Evolutionary conservation across 2,329 filamentous ascomycete genomes (phyloP).

Genomic region (Zymoseptoria ardabiliae): DNA sequence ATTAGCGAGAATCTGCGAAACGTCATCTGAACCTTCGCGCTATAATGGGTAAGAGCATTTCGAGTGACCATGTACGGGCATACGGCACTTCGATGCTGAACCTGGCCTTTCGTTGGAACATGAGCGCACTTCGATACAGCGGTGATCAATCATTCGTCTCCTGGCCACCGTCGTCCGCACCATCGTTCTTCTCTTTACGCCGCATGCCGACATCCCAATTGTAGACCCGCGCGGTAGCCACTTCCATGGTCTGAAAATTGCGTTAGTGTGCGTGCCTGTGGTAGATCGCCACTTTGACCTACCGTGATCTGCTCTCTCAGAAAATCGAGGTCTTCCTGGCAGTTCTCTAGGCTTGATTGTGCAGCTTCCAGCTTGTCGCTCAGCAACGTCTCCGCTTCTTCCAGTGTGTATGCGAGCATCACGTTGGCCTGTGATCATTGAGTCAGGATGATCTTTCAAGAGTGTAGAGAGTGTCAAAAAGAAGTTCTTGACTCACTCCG

Average conservation of each 20-base stretch:
- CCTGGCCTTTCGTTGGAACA: too few relatives aligned
- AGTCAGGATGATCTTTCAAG: background rate
- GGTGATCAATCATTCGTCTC: constrained; percentile 3
- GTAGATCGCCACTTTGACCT: constrained; percentile 29
- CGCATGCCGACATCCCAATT: constrained; percentile 98
- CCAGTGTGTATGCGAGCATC: constrained; percentile 90
- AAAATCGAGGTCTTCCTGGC: constrained; percentile 94
- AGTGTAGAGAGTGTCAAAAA: background rate
- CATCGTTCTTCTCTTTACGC: constrained; percentile 73
- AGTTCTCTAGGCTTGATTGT: constrained; percentile 72
- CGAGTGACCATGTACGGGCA: background rate
- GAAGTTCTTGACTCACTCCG: constrained; percentile 51
- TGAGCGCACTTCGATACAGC: background rate
- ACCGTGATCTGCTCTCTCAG: constrained; percentile 94
- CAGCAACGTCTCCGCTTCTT: constrained; percentile 75
- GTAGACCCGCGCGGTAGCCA: constrained; percentile 93
- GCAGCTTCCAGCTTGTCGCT: constrained; percentile 70
- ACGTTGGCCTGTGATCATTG: constrained; percentile 67
- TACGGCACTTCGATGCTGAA: background rate
- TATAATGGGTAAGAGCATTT: background rate
- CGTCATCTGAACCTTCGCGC: background rate
- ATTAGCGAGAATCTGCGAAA: background rate
- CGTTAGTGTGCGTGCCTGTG: constrained; percentile 7
- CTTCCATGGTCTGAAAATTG: constrained; percentile 74
- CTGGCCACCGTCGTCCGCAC: constrained; percentile 10